Evolutionary conservation across 495 filamentous ascomycete genomes (phyloP).

Genomic region (Talaromyces liani): DNA sequence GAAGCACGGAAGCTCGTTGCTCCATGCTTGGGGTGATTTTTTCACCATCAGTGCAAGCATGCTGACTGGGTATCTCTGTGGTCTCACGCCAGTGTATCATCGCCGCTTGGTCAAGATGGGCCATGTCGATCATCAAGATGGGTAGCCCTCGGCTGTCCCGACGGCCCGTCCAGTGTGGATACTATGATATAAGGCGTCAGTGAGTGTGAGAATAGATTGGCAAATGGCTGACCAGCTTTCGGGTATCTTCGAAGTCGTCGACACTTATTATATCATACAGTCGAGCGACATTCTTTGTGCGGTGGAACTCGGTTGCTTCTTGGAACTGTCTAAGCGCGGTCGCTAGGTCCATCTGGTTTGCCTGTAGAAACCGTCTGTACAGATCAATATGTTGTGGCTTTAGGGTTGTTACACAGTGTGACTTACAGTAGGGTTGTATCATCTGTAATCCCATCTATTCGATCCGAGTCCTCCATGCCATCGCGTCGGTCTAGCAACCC

Average conservation of each 20-base stretch:
- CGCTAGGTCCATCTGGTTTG: slow-evolving; percentile 16
- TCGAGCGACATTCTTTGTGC: slow-evolving; percentile 12
- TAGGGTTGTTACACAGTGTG: not conserved
- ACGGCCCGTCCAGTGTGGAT: slow-evolving; percentile 29
- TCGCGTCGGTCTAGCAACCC: slow-evolving; percentile 16
- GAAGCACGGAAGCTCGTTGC: slow-evolving; percentile 17
- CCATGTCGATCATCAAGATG: slow-evolving; percentile 20
- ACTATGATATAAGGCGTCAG: slow-evolving; percentile 12
- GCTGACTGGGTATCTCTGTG: slow-evolving; percentile 6
- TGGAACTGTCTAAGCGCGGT: slow-evolving; percentile 18
- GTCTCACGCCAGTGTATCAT: slow-evolving; percentile 16
- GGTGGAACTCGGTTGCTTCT: slow-evolving; percentile 15
- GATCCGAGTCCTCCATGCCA: slow-evolving; percentile 16
- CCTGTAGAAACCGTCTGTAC: slow-evolving; percentile 25
- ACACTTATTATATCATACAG: slow-evolving; percentile 20
- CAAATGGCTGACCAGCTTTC: slow-evolving; percentile 14
- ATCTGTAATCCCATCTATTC: slow-evolving; percentile 21
- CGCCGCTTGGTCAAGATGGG: slow-evolving; percentile 11
- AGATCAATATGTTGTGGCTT: not conserved
- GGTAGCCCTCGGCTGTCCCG: slow-evolving; percentile 21
- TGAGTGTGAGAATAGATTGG: not conserved
- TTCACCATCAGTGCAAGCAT: not conserved
- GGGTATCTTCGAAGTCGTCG: slow-evolving; percentile 20
- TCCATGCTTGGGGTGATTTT: slow-evolving; percentile 11
- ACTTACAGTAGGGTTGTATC: slow-evolving; percentile 23